phyloP scores from a whole-genome alignment of 768 basidiomycete species.

The Mycena vitilis region DNA sequence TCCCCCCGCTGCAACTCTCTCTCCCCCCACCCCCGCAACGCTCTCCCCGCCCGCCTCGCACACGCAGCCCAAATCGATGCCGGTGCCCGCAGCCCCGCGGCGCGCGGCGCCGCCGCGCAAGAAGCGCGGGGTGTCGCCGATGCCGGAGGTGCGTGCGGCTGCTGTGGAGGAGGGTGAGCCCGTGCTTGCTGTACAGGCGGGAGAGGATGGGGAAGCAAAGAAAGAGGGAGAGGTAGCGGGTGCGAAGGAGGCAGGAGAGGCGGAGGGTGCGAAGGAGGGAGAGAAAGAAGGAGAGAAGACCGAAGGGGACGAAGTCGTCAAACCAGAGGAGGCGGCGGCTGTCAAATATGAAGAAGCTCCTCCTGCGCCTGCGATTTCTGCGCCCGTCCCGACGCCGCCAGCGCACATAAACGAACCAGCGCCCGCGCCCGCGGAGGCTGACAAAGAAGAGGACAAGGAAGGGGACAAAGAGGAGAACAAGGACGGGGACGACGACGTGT shows the following conservation, averaged over 20 bases:
- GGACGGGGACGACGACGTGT: conserved; percentile 18
- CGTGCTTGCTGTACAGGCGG: too few species aligned
- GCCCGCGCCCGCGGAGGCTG: too few species aligned
- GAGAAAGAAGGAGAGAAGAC: too few species aligned
- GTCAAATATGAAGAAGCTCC: too few species aligned
- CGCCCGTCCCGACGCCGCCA: too few species aligned
- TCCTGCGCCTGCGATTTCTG: conserved; percentile 25
- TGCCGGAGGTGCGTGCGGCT: conserved; percentile 39
- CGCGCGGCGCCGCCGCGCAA: conserved; percentile 81
- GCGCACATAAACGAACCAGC: too few species aligned
- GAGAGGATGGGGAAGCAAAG: background rate
- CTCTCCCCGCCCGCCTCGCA: background rate
- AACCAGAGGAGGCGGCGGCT: too few species aligned
- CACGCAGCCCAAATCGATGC: conserved; percentile 59
- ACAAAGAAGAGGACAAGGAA: too few species aligned
- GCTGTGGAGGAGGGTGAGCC: background rate
- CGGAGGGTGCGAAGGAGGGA: background rate
- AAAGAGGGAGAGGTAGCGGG: too few species aligned
- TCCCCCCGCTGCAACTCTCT: too few species aligned
- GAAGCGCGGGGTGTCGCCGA: conserved; percentile 67
- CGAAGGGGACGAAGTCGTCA: too few species aligned
- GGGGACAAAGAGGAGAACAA: conserved; percentile 10
- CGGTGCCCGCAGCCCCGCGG: conserved; percentile 78
- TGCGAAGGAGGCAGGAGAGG: too few species aligned
- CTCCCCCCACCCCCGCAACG: background rate